phyloP scores from a whole-genome alignment of 306 rosid genomes.

The Calophaca sinica region DNA sequence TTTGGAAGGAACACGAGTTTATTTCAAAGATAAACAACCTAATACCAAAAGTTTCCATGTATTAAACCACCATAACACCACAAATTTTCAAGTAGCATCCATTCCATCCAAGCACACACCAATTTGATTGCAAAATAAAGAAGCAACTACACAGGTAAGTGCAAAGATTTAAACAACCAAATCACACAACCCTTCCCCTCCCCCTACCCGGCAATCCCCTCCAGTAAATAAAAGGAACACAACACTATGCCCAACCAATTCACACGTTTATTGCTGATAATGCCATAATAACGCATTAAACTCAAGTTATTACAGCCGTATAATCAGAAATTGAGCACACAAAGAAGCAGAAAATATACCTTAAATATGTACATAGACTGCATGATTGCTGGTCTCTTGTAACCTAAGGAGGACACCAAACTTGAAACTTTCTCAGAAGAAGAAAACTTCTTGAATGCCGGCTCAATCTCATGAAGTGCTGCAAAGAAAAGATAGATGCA shows the following conservation, averaged over 20 bases:
- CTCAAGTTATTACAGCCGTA: slow-evolving; percentile 29
- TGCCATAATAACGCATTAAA: slow-evolving; percentile 9
- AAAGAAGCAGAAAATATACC: slow-evolving; percentile 56
- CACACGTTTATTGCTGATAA: slow-evolving; percentile 20
- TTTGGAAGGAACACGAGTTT: slow-evolving; percentile 22
- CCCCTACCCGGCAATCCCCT: too few species aligned
- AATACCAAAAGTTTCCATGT: too few species aligned
- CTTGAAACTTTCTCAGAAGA: slow-evolving; percentile 68
- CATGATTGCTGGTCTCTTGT: slow-evolving; percentile 76
- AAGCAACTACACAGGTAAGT: not conserved
- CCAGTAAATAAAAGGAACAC: slow-evolving; percentile 21
- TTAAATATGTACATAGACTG: slow-evolving; percentile 98
- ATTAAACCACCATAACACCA: not conserved
- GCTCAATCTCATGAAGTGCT: slow-evolving; percentile 90
- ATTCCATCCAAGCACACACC: slow-evolving; percentile 1
- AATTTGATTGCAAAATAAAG: not conserved
- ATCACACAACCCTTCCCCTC: not conserved
- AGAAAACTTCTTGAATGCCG: slow-evolving; percentile 78
- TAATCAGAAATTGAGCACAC: slow-evolving; percentile 27
- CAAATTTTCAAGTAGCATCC: not conserved
- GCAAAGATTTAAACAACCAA: slow-evolving; percentile 5
- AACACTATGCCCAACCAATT: not conserved
- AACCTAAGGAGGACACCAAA: slow-evolving; percentile 75
- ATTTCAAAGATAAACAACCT: not conserved
- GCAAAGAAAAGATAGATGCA: slow-evolving; percentile 43